These are phyloP conservation scores for Diaporthe australafricana DNA, from an alignment of 2,329 filamentous ascomycete genomes.

Conservation along the genomic window DNA sequence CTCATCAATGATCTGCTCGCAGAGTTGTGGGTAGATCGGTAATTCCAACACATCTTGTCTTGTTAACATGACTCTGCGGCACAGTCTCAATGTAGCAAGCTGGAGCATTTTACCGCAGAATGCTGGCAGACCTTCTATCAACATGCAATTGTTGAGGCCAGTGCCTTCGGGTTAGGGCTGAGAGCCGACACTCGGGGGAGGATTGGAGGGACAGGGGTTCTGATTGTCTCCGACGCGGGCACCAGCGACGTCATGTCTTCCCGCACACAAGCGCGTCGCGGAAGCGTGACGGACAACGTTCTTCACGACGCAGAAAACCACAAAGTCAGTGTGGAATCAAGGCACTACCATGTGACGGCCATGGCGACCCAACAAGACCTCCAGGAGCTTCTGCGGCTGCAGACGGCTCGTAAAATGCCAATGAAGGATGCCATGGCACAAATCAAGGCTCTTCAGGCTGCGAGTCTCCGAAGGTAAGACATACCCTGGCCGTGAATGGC, in stretches of 20 bases:
- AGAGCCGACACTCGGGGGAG: background rate
- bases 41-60: too few relatives aligned
- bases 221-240: background rate
- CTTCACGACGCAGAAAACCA: too few relatives aligned
- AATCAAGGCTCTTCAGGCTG: conserved; percentile 67
- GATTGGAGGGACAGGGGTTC: background rate
- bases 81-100: too few relatives aligned
- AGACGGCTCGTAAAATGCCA: conserved; percentile 68
- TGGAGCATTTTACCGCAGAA: too few relatives aligned
- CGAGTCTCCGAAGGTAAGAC: conserved; percentile 66
- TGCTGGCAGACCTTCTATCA: background rate
- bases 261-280: background rate
- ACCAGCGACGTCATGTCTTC: background rate
- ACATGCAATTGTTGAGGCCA: background rate
- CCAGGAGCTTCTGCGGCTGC: conserved; percentile 69
- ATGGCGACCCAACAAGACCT: conserved; percentile 70
- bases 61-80: too few relatives aligned
- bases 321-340: too few relatives aligned
- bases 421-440: conserved; percentile 71
- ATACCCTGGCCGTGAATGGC: background rate
- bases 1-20: too few relatives aligned
- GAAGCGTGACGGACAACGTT: background rate
- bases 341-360: background rate
- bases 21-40: too few relatives aligned
- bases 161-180: background rate